phyloP scores from a whole-genome alignment of 31 red algal genomes.

The Bonnemaisonia californica region DNA sequence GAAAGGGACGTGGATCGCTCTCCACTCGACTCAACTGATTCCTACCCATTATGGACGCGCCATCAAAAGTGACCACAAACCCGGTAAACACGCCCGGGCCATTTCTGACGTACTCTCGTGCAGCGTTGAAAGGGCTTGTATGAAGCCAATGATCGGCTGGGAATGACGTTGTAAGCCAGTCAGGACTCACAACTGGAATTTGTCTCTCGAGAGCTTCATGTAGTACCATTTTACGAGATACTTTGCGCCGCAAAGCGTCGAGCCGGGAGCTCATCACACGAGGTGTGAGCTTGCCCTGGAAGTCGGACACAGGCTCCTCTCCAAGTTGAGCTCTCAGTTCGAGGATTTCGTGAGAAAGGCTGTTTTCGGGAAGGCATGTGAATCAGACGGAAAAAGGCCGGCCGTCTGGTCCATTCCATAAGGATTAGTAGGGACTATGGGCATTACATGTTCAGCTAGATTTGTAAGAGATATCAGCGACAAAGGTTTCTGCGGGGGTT shows the following conservation, averaged over 20 bases:
- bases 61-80: constrained; percentile 35
- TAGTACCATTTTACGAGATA: neutral
- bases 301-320: neutral
- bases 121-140: neutral
- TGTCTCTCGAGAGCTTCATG: neutral
- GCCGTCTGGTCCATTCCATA: too few relatives aligned
- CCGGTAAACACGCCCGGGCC: neutral
- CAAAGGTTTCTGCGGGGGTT: too few relatives aligned
- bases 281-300: neutral
- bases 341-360: neutral
- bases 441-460: too few relatives aligned
- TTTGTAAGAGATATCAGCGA: too few relatives aligned
- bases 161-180: neutral
- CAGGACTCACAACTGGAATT: neutral
- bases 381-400: neutral
- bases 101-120: neutral
- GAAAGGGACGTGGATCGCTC: constrained; percentile 8
- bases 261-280: neutral
- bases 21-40: neutral
- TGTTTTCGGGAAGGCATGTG: neutral
- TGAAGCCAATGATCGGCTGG: neutral
- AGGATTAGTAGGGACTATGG: too few relatives aligned
- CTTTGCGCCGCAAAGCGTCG: neutral
- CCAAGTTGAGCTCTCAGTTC: neutral
- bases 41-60: too few relatives aligned